phyloP scores from a whole-genome alignment of 108 stramenopile genomes.

The Cyclotella atomus region DNA sequence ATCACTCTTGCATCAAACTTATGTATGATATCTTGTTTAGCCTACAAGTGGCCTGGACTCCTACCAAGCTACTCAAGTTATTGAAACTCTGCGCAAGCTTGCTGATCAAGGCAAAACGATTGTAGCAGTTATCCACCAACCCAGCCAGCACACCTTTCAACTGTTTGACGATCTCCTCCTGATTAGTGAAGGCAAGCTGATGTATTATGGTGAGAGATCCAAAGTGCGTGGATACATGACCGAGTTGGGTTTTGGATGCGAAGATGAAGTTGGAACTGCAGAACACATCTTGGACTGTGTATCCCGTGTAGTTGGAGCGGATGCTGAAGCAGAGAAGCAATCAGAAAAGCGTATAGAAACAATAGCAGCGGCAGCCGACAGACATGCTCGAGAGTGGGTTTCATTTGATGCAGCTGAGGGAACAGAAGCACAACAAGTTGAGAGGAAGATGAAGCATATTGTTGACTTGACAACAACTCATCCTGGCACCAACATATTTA shows the following conservation, averaged over 20 bases:
- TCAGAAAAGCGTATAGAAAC: constrained; percentile 57
- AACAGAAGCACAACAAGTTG: neutral
- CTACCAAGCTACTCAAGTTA: constrained; percentile 72
- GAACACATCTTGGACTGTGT: constrained; percentile 89
- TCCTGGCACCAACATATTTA: constrained; percentile 64
- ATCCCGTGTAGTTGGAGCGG: constrained; percentile 62
- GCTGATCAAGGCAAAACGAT: constrained; percentile 85
- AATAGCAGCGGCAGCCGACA: constrained; percentile 47
- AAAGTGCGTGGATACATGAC: constrained; percentile 69
- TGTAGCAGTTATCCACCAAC: constrained; percentile 91
- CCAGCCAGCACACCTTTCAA: constrained; percentile 75
- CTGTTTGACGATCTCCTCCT: constrained; percentile 89
- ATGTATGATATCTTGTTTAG: too few species aligned
- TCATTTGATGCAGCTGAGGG: constrained; percentile 16
- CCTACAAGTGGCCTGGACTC: constrained; percentile 81
- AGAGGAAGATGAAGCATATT: constrained; percentile 54
- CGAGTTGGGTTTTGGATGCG: constrained; percentile 55
- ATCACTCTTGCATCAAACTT: neutral
- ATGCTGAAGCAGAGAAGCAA: constrained; percentile 38
- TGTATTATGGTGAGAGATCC: constrained; percentile 81
- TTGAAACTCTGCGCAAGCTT: constrained; percentile 72
- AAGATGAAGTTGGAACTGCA: constrained; percentile 66
- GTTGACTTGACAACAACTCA: constrained; percentile 40
- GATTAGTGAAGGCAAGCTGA: constrained; percentile 80
- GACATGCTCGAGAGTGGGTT: constrained; percentile 50